Base-by-base conservation (phyloP, 495 filamentous ascomycete species). In the Corynascus novoguineensis region DNA sequence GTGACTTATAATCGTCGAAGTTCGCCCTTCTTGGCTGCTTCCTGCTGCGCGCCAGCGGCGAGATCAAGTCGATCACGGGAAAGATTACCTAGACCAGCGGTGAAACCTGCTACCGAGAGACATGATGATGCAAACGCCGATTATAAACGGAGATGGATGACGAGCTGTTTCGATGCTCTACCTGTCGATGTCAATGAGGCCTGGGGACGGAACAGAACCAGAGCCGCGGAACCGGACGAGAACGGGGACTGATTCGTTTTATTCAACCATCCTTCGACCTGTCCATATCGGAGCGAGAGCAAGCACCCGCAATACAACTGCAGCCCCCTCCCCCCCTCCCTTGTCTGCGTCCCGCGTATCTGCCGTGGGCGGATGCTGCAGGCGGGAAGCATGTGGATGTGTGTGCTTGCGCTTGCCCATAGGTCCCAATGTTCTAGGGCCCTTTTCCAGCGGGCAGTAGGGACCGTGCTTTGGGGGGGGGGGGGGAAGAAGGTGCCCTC, bases 231-330 rank as follows among this genome's bases (percentile, higher is more conserved):
- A 53, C 22, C 24, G 22, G 38, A 38, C 5, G 12, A 32, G 38
- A 3, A 31, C 15, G 50, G 51, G 51, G 21, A 12, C 45, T 51
- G 51, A 55, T 60, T n/a, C 46, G 38, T 60, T 60, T 60, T 60
- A 60, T 60, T 56, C 47, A 45, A 46, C 34, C 31, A 34, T 37
- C 12, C 5, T 28, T 11, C 15, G 15, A 27, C 15, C 22, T 12
- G 9, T 22, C 27, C 25, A 6, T 37, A 5, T 37, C 12, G 25
- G 15, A 37, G 10, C n/a, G 14, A 34, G 40, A 32, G 40, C 51
- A n/a, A 35, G 53, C 24, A 56, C 29, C 37, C 31, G 53, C 42
- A 48, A 31, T 2, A 38, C 24, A 9, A 21, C 52, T 14, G 29
- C 52, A 21, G 42, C n/a, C 17, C 51, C 35, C 10, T 5, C 10